These are phyloP conservation scores for Cladochytrium replicatum DNA, from an alignment of 192 early-diverging fungal species.

Conservation along the genomic window DNA sequence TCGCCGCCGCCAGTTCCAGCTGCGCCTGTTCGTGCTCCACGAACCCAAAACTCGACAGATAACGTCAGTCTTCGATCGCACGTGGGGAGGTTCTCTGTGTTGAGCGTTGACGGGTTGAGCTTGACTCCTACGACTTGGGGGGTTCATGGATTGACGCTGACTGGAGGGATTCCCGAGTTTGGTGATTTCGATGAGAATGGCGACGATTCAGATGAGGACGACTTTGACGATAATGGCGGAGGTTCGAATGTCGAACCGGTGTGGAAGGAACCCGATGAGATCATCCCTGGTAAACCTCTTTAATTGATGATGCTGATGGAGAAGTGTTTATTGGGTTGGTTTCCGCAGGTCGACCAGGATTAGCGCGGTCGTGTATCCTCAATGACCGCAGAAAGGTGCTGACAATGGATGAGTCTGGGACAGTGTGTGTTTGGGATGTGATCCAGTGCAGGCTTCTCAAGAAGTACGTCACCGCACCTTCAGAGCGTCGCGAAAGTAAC, in stretches of 20 bases:
- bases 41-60: no score
- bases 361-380: conserved; percentile 57
- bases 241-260: conserved; percentile 21
- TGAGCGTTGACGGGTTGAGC: background rate
- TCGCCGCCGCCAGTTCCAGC: no score
- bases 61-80: no score
- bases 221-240: conserved; percentile 11
- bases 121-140: no score
- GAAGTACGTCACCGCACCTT: background rate
- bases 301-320: background rate
- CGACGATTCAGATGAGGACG: no score
- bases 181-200: no score
- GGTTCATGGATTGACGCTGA: no score
- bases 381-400: conserved; percentile 80
- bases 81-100: background rate
- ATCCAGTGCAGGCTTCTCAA: conserved; percentile 49
- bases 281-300: background rate
- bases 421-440: conserved; percentile 87
- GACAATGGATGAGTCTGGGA: conserved; percentile 69
- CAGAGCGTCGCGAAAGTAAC: background rate
- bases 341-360: conserved; percentile 47
- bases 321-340: no score
- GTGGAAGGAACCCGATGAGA: conserved; percentile 27
- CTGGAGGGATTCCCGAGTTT: no score
- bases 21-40: no score